phyloP scores from a whole-genome alignment of 108 stramenopile genomes.

The Skeletonema marinoi region DNA sequence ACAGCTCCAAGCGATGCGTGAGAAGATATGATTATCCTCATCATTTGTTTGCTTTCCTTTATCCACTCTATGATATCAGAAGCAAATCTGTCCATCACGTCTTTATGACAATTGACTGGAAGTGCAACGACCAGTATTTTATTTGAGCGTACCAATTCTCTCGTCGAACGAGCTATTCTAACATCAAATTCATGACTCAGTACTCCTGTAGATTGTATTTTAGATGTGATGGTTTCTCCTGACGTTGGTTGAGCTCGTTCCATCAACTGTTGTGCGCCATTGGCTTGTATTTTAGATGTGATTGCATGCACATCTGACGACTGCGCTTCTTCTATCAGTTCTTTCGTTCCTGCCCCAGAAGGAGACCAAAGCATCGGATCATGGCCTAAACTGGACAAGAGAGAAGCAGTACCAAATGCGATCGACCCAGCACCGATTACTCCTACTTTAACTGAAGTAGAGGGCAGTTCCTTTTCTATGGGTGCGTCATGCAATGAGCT shows the following conservation, averaged over 20 bases:
- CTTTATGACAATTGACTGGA: conserved; percentile 66
- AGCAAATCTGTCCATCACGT: conserved; percentile 57
- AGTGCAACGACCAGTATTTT: conserved; percentile 62
- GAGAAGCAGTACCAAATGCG: conserved; percentile 60
- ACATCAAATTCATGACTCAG: conserved; percentile 36
- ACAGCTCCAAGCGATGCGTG: conserved; percentile 72
- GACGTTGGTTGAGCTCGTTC: neutral
- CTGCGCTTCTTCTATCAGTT: conserved; percentile 12
- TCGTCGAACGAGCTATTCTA: conserved; percentile 36
- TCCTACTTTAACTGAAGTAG: conserved; percentile 43
- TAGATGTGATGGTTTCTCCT: neutral
- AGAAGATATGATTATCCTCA: conserved; percentile 67
- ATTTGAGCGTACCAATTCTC: conserved; percentile 51
- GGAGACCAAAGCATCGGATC: conserved; percentile 74
- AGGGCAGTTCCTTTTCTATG: neutral
- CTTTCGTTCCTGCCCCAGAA: conserved; percentile 49
- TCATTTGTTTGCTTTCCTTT: conserved; percentile 15
- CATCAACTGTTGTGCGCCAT: conserved; percentile 36
- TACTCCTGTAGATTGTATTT: conserved; percentile 45
- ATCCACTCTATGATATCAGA: conserved; percentile 47
- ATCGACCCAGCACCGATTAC: conserved; percentile 68
- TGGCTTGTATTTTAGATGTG: conserved; percentile 12
- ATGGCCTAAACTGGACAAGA: conserved; percentile 54
- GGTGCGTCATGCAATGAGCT: neutral
- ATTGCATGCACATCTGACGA: neutral